A percentile compares a stretch with the other conserved stretches of the same genome.
Evolutionary conservation across 208 protist species (phyloP).

Genomic region (Leishmania braziliensis): DNA sequence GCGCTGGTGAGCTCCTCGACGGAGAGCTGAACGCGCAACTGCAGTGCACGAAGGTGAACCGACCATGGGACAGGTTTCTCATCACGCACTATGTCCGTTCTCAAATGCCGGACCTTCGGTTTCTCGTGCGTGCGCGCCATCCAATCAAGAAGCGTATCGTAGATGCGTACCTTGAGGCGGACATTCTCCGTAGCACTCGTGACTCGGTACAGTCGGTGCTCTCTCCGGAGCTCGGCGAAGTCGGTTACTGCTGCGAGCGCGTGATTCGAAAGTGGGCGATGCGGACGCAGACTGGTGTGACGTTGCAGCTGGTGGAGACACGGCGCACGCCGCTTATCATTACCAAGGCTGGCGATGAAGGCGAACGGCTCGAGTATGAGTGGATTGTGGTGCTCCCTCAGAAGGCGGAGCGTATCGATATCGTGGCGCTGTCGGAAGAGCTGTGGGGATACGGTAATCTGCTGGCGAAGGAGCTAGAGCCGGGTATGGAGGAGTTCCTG

Average conservation of each 20-base stretch:
- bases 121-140: conserved; percentile 80
- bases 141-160: conserved; percentile 87
- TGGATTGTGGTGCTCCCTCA: conserved; percentile 83
- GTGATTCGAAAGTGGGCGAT: conserved; percentile 82
- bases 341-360: conserved; percentile 79
- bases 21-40: conserved; percentile 85
- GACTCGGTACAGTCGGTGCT: conserved; percentile 90
- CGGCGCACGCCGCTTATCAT: conserved; percentile 91
- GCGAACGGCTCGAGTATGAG: conserved; percentile 89
- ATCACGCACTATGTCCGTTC: conserved; percentile 85
- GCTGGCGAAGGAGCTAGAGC: conserved; percentile 67
- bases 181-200: conserved; percentile 81
- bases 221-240: conserved; percentile 85
- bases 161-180: conserved; percentile 75
- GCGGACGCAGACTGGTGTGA: conserved; percentile 50
- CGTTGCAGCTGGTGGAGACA: conserved; percentile 85
- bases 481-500: conserved; percentile 83
- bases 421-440: conserved; percentile 61
- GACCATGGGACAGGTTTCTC: conserved; percentile 87
- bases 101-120: conserved; percentile 87
- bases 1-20: conserved; percentile 70
- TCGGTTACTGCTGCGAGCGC: conserved; percentile 88
- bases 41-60: conserved; percentile 70
- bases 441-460: conserved; percentile 77
- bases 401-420: conserved; percentile 69